Base-by-base conservation (phyloP, 768 basidiomycete genomes). In the Lentinula lateritia region DNA sequence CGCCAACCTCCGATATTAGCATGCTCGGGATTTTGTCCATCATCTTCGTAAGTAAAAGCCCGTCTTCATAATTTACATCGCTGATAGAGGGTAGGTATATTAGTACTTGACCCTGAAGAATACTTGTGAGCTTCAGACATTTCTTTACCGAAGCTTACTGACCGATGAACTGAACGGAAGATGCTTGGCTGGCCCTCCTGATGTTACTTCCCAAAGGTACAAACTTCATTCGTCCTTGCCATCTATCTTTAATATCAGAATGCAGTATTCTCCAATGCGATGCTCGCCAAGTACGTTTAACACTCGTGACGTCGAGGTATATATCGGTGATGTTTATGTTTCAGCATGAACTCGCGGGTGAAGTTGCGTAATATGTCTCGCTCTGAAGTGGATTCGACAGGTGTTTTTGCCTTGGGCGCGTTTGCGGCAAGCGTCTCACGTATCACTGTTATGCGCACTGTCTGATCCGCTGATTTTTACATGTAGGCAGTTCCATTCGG, bases 131-230 rank as follows among this genome's bases (percentile, higher is more conserved):
- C 54, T 10, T 34, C 28, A 28, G 3, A 23, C 5, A 3, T 15
- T n/a, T 16, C 7, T 41, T 56, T 23, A 6, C 3, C 12, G 5
- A 7, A 15, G 6, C 32, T 35, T 35, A 16, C 32, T 41, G 34
- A 38, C 41, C 2, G 18, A 56, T 20, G 7, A 36, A 35, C 23
- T 20, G 23, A 54, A 18, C n/a, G 5, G 13, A 39, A 56, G 54
- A 41, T 43, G 23, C 38, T 12, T 56, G 54, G 54, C 54, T 56
- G 6, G 36, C 54, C 32, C 42, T 56, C 15, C 20, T 43, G 6
- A 56, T 43, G 36, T 23, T 56, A n/a, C 10, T 56, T 38, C 54
- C 54, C 23, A 39, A 56, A 56, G 54, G 54, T 56, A 28, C 28
- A 4, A 38, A 20, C 5, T 23, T 12, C n/a, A 8, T 23, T 15